phyloP scores from a whole-genome alignment of 2,329 filamentous ascomycete genomes.

The Diaporthe sp. region DNA sequence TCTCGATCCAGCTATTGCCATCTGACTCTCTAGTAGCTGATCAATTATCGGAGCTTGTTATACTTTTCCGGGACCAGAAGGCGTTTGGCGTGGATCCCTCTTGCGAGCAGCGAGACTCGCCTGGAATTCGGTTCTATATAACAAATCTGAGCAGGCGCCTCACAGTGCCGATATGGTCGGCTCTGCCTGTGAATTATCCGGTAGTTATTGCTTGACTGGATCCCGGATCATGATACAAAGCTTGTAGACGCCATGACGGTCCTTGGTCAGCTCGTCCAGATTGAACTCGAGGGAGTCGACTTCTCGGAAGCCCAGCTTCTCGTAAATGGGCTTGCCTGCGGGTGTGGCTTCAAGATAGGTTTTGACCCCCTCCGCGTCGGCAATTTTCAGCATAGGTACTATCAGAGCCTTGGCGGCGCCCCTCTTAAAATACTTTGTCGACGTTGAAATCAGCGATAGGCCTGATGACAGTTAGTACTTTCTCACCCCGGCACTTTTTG shows the following conservation, averaged over 20 bases:
- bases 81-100: too few species aligned
- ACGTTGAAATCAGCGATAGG: constrained; percentile 14
- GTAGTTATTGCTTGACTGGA: background rate
- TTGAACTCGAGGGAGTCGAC: constrained; percentile 1
- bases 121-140: too few species aligned
- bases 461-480: background rate
- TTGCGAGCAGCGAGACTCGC: too few species aligned
- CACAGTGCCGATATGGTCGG: too few species aligned
- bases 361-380: background rate
- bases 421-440: constrained; percentile 17
- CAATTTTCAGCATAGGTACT: constrained; percentile 5
- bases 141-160: too few species aligned
- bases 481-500: fast-evolving
- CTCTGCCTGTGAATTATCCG: too few species aligned
- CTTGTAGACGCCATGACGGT: constrained; percentile 8
- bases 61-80: too few species aligned
- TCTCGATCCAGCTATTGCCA: too few species aligned
- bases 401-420: constrained; percentile 22
- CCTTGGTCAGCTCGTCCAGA: constrained; percentile 26
- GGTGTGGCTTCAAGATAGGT: constrained; percentile 21
- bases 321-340: constrained; percentile 14
- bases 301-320: constrained; percentile 13
- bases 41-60: too few species aligned
- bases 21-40: too few species aligned
- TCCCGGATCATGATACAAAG: constrained; percentile 17